Base-by-base conservation (phyloP, 345 rosid species). In the Theobroma cacao region DNA sequence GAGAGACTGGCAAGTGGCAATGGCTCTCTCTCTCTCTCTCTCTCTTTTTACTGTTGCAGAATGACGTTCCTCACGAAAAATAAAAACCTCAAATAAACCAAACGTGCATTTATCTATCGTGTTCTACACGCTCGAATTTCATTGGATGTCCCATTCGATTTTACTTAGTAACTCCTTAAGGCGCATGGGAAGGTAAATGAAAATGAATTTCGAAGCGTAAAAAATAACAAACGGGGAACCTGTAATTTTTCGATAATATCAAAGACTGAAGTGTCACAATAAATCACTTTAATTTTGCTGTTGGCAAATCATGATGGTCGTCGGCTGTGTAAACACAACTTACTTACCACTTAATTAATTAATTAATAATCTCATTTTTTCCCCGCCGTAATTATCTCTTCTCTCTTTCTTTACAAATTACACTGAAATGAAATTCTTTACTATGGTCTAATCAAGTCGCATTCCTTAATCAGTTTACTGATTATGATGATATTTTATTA, bases 1-100 rank as follows among this genome's bases (percentile, higher is more conserved):
- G 55, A 34, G 67, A 53, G 60, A 81, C 30, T 65, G 77, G 70
- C 64, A 45, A 34, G 7, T 55, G 80, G 77, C 75, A 53, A 70
- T 24, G 67, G 77, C 68, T 40, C 6, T 2, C 45, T 65, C 28
- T 61, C 17, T 70, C n/a, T 18, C 18, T n/a, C 74, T 1, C 22
- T 55, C 60, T 22, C 38, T 59, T 1, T 56, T 28, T 28, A 60
- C 38, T 60, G 41, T 31, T 50, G 72, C 70, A 38, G 64, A 81
- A 73, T 73, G 78, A 66, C 71, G 80, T 34, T 65, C 50, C 52
- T 62, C 58, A 28, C 72, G 63, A 7, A 36, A 9, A 30, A 41
- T 4, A 20, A 72, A 24, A 11, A 8, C 1, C 0, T 8, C 2
- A 4, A 24, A 2, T 5, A 14, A 79, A 2, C 6, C 18, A 12